These are phyloP conservation scores for Eucalyptus regnans DNA, from an alignment of 345 rosid genomes.

Conservation along the genomic window DNA sequence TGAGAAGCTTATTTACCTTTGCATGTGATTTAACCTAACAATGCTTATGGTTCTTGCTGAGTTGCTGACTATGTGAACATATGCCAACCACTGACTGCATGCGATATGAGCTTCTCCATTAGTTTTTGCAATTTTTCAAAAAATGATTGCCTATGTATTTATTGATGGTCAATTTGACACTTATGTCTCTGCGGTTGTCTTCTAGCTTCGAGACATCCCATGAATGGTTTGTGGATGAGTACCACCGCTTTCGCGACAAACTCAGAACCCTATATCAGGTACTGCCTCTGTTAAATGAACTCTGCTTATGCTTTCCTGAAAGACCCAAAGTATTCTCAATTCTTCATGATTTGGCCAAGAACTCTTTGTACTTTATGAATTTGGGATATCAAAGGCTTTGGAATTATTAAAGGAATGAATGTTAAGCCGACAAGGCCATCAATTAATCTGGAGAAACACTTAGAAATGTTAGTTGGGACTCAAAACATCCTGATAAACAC, in stretches of 20 bases:
- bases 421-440: not conserved
- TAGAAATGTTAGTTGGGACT: not conserved
- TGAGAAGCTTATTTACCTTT: not conserved
- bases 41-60: not conserved
- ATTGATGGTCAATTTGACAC: not conserved
- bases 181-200: not conserved
- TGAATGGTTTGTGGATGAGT: not conserved
- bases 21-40: not conserved
- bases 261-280: constrained; percentile 5
- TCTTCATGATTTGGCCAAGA: not conserved
- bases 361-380: not conserved
- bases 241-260: not conserved
- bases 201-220: constrained; percentile 4
- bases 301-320: not conserved
- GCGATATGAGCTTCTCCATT: not conserved
- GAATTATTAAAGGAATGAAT: not conserved
- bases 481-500: not conserved
- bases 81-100: not conserved
- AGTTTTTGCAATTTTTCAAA: not conserved
- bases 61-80: not conserved
- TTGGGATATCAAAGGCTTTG: not conserved
- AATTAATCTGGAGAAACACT: not conserved
- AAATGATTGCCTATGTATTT: not conserved
- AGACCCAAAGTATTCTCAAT: not conserved
- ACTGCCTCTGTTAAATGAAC: not conserved